Evolutionary conservation across 345 rosid species (phyloP).

Genomic region (Brassica nigra): DNA sequence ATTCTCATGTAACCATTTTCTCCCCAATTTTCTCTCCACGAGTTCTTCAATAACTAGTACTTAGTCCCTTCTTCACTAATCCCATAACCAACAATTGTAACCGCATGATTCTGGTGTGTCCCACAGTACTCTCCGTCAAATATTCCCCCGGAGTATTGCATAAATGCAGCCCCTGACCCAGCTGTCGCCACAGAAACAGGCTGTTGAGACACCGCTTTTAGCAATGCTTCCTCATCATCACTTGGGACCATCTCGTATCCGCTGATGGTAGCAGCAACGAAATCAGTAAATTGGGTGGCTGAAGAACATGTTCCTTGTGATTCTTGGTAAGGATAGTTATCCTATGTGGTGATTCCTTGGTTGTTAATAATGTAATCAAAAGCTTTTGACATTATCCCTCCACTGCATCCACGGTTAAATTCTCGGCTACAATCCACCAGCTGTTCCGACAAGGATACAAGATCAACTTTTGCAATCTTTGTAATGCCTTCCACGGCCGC

Average conservation of each 20-base stretch:
- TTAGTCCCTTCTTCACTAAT: slow-evolving; percentile 28
- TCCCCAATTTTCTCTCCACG: neutral
- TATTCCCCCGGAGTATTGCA: slow-evolving; percentile 42
- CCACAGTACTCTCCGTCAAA: slow-evolving; percentile 44
- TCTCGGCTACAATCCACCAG: slow-evolving; percentile 1
- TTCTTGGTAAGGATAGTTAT: neutral
- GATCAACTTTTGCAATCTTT: neutral
- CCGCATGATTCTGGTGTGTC: slow-evolving; percentile 45
- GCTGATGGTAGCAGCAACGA: slow-evolving; percentile 16
- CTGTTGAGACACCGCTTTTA: slow-evolving; percentile 25
- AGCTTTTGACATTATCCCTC: neutral
- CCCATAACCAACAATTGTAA: slow-evolving; percentile 54
- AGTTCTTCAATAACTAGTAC: neutral
- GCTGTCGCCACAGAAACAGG: slow-evolving; percentile 36
- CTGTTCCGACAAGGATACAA: neutral
- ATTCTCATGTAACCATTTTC: neutral
- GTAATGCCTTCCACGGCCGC: neutral
- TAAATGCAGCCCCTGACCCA: slow-evolving; percentile 32
- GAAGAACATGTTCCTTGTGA: slow-evolving; percentile 34
- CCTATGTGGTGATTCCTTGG: neutral
- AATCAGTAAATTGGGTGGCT: slow-evolving; percentile 30
- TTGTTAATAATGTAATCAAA: neutral
- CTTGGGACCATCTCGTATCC: slow-evolving; percentile 29
- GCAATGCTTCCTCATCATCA: slow-evolving; percentile 25
- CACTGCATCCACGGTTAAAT: neutral